These are phyloP conservation scores for Arthrinium puccinioides DNA, from an alignment of 2,329 filamentous ascomycete genomes.

Conservation along the genomic window DNA sequence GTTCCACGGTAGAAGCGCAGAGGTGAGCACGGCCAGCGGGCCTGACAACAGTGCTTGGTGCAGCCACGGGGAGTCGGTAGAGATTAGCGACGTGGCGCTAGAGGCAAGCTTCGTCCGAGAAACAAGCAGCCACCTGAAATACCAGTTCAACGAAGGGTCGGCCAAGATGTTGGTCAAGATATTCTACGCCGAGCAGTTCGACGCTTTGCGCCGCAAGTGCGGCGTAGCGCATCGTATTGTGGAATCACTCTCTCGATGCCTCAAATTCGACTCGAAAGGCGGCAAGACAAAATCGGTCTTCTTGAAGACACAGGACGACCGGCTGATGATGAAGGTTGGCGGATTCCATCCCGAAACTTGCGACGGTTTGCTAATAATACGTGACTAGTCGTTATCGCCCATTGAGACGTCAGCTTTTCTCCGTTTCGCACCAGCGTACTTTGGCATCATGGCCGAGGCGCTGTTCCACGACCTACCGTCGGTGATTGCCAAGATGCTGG, in stretches of 20 bases:
- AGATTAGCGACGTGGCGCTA: slow-evolving; percentile 56
- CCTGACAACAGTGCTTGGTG: neutral
- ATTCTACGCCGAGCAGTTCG: slow-evolving; percentile 97
- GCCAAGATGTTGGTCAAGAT: slow-evolving; percentile 97
- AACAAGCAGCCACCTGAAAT: slow-evolving; percentile 90
- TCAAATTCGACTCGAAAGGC: slow-evolving; percentile 97
- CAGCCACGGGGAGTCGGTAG: neutral
- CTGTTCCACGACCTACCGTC: slow-evolving; percentile 92
- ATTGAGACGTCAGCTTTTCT: slow-evolving; percentile 93
- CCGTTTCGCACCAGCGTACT: slow-evolving; percentile 93
- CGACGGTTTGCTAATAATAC: neutral
- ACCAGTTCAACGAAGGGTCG: slow-evolving; percentile 89
- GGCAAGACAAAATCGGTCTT: slow-evolving; percentile 98
- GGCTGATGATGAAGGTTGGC: slow-evolving; percentile 73
- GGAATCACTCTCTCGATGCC: slow-evolving; percentile 87
- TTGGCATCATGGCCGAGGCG: slow-evolving; percentile 92
- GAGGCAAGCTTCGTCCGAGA: slow-evolving; percentile 78
- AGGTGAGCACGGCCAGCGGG: slow-evolving; percentile 1
- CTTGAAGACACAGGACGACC: slow-evolving; percentile 90
- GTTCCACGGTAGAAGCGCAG: slow-evolving; percentile 23
- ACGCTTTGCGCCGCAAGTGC: slow-evolving; percentile 86
- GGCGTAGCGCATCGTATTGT: slow-evolving; percentile 90
- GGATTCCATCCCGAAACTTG: neutral
- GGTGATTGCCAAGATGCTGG: slow-evolving; percentile 98
- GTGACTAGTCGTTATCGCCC: slow-evolving; percentile 66